Percentiles rank a stretch among this genome's conserved stretches.
Conservation (phyloP, 1,284 basidiomycete genomes). For the Lentinula novae-zelandiae region DNA sequence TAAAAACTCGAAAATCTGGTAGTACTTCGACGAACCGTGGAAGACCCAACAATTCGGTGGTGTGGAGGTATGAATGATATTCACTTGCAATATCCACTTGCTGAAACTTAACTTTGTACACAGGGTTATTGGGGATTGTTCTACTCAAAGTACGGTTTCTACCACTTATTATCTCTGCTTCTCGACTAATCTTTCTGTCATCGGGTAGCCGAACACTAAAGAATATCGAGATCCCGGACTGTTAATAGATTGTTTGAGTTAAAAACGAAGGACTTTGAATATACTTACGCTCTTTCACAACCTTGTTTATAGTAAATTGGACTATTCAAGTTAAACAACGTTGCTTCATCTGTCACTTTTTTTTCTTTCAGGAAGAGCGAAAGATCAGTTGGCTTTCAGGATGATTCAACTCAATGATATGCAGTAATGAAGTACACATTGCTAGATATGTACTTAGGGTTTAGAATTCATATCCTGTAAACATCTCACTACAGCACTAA, state of each 20-base stretch:
- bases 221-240: conserved; percentile 15
- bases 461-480: conserved; percentile 12
- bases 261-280: not conserved
- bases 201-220: conserved; percentile 16
- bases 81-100: conserved; percentile 11
- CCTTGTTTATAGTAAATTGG: not conserved
- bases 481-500: conserved; percentile 13
- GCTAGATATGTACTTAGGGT: not conserved
- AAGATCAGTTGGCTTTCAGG: no score
- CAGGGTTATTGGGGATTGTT: conserved; percentile 65
- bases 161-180: not conserved
- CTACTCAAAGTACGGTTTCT: conserved; percentile 41
- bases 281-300: not conserved
- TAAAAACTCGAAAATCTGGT: conserved; percentile 65
- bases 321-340: not conserved
- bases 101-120: conserved; percentile 19
- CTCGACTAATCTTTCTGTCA: not conserved
- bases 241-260: not conserved
- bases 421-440: no score
- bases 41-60: conserved; percentile 54
- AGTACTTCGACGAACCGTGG: conserved; percentile 72
- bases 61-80: conserved; percentile 51
- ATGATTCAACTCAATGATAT: no score
- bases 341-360: not conserved
- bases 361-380: not conserved